phyloP scores from a whole-genome alignment of 2,329 filamentous ascomycete genomes.

The Albifimbria verrucaria region DNA sequence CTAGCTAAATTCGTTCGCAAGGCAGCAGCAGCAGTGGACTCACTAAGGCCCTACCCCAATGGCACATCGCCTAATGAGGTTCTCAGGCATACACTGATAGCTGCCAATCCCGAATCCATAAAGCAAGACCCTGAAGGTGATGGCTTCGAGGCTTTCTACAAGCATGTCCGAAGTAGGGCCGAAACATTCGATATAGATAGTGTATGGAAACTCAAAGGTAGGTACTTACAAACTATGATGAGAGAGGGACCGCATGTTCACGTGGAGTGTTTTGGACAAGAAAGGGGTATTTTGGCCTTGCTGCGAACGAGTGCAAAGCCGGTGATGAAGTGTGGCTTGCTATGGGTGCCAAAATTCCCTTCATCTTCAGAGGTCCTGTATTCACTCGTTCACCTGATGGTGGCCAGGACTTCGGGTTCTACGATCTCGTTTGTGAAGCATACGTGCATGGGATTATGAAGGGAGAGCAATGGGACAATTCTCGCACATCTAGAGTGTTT shows the following conservation, averaged over 20 bases:
- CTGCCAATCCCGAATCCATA: background rate
- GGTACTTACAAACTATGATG: background rate
- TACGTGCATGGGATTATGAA: background rate
- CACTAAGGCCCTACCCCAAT: background rate
- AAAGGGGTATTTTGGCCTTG: background rate
- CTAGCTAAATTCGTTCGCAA: background rate
- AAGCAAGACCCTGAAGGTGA: background rate
- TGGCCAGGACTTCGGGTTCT: background rate
- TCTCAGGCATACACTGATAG: background rate
- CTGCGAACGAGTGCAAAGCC: background rate
- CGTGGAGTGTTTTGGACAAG: background rate
- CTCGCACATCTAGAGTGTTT: no score
- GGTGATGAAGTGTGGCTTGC: background rate
- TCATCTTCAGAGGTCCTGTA: background rate
- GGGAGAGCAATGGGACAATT: background rate
- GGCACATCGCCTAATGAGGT: background rate
- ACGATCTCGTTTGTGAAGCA: background rate
- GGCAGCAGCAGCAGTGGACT: background rate
- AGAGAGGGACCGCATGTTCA: background rate
- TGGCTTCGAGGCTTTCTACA: background rate
- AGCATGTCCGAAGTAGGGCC: background rate
- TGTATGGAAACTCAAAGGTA: background rate
- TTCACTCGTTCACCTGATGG: background rate
- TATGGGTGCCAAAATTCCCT: background rate
- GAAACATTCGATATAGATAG: background rate